Base-by-base conservation (phyloP, 306 rosid genomes). In the Trifolium dubium region DNA sequence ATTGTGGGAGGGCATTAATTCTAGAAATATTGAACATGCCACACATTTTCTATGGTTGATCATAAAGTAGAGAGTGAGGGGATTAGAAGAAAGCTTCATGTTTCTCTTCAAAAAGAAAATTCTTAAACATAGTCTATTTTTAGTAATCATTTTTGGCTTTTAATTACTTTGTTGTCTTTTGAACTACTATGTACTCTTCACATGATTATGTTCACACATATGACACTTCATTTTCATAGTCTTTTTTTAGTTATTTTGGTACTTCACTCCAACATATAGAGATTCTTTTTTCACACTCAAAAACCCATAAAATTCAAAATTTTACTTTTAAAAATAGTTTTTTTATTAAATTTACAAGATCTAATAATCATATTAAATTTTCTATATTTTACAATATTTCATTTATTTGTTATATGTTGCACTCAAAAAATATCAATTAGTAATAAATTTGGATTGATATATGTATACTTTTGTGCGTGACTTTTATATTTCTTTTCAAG, bases 1-100 rank as follows among this genome's bases (percentile, higher is more conserved):
- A 30, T 59, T 59, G 64, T 30, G 39, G 64, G 11, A 2, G 10
- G 65, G 65, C 41, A 60, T 31, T n/a, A 60, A 60, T 56, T 56
- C 34, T 56, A 56, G 63, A 56, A 28, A 37, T 37, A 37, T 23
- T 10, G 35, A 56, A 56, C 39, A 59, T 59, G 41, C 1, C 65
- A 59, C 65, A 31, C 39, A 13, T 59, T 59, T 13, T 59, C 10
- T 59, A 19, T 30, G 65, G 65, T 59, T 19, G 30, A 37, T 37
- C 40, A 59, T 40, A 59, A 59, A 59, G 39, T 59, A 59, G 41
- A 59, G 64, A 30, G 41, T 59, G 40, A 30, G 40, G 11, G 11
- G 41, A 56, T 59, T 59, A 5, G 10, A 13, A 31, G 41, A 59
- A 59, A 30, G 10, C 18, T 58, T 29, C 64, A 58, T 58, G 64